phyloP scores from a whole-genome alignment of 176 grass and related monocot genomes.

The Raddia distichophylla region DNA sequence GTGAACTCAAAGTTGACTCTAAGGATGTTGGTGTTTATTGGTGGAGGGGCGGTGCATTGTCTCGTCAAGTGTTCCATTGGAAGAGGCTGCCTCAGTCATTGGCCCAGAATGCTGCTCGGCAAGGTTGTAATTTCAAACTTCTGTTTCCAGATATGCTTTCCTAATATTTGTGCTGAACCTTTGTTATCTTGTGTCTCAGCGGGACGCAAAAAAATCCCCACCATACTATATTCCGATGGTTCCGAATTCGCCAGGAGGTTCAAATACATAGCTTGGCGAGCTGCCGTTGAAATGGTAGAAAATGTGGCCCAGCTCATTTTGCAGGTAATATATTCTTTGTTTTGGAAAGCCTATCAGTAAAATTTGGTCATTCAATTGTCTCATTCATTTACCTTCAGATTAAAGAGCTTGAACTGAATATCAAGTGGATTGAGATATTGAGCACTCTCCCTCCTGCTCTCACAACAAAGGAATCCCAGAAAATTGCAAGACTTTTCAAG shows the following conservation, averaged over 20 bases:
- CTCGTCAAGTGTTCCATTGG: conserved; percentile 91
- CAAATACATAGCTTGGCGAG: conserved; percentile 89
- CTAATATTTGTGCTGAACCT: conserved; percentile 31
- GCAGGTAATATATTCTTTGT: conserved; percentile 61
- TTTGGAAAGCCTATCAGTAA: conserved; percentile 18
- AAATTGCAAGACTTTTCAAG: conserved; percentile 81
- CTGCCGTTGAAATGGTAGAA: conserved; percentile 88
- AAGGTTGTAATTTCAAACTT: conserved; percentile 69
- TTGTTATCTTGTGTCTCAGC: conserved; percentile 60
- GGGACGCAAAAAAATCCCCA: conserved; percentile 87
- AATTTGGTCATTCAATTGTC: conserved; percentile 36
- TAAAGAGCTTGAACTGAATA: conserved; percentile 92
- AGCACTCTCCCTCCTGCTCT: conserved; percentile 58
- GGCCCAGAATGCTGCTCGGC: conserved; percentile 70
- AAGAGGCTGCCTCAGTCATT: conserved; percentile 81
- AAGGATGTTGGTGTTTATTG: conserved; percentile 75
- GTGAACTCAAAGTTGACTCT: conserved; percentile 62
- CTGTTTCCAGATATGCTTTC: conserved; percentile 18
- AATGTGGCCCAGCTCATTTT: conserved; percentile 75
- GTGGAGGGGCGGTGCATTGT: conserved; percentile 92
- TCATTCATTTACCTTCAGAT: conserved; percentile 61
- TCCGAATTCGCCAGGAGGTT: conserved; percentile 77
- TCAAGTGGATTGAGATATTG: conserved; percentile 87
- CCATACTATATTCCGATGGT: conserved; percentile 81
- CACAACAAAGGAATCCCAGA: conserved; percentile 84